Conservation (phyloP, 441 rosid genomes). For the Biscutella laevigata region DNA sequence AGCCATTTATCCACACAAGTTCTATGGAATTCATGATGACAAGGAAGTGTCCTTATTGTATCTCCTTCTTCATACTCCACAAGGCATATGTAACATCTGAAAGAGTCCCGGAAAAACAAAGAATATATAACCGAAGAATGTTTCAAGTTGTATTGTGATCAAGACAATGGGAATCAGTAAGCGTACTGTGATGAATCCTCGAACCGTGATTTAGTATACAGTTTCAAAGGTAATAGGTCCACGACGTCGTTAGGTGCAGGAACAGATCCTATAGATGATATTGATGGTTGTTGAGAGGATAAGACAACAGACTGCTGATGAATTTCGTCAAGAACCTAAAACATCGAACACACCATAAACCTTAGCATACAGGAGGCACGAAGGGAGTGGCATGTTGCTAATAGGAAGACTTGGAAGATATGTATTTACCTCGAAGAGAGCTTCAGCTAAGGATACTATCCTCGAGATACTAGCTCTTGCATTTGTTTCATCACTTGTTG, state of each 20-base stretch:
- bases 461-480: conserved; percentile 95
- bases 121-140: too few relatives aligned
- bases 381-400: not conserved
- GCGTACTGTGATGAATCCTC: conserved; percentile 85
- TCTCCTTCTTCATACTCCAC: conserved; percentile 96
- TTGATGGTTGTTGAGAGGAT: conserved; percentile 70
- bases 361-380: conserved; percentile 19
- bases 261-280: conserved; percentile 86
- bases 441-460: conserved; percentile 94
- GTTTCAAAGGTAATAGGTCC: conserved; percentile 66
- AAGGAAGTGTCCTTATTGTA: conserved; percentile 70
- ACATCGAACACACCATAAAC: conserved; percentile 10
- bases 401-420: not conserved
- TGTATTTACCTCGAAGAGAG: conserved; percentile 69
- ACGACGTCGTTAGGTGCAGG: conserved; percentile 92
- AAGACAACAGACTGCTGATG: conserved; percentile 96
- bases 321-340: conserved; percentile 97
- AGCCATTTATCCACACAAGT: conserved; percentile 94
- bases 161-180: too few relatives aligned
- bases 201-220: conserved; percentile 41
- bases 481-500: conserved; percentile 48
- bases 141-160: too few relatives aligned
- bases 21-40: conserved; percentile 82
- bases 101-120: not conserved
- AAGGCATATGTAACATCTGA: conserved; percentile 93